A percentile compares a stretch with the other conserved stretches of the same genome.
Evolutionary conservation across 331 rosid genomes (phyloP).

Genomic region (Prunus yedoensis): DNA sequence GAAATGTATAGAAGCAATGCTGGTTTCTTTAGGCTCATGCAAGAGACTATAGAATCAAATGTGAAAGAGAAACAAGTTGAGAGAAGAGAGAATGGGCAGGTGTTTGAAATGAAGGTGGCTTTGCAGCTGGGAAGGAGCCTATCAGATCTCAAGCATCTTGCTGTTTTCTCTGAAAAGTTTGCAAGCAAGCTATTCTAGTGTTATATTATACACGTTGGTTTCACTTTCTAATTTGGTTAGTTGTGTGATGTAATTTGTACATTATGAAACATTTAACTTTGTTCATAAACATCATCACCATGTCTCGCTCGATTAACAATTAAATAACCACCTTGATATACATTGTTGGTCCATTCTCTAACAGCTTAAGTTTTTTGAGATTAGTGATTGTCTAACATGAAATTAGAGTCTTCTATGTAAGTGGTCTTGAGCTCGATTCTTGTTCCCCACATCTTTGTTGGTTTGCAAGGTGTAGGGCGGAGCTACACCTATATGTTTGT

Average conservation of each 20-base stretch:
- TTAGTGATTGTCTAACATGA: too few species aligned
- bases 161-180: constrained; percentile 21
- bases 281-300: not conserved
- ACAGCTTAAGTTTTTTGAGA: too few species aligned
- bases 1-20: constrained; percentile 79
- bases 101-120: constrained; percentile 46
- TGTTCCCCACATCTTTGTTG: too few species aligned
- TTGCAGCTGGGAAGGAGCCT: constrained; percentile 46
- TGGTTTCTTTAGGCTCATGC: constrained; percentile 59
- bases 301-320: not conserved
- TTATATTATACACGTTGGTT: not conserved
- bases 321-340: not conserved
- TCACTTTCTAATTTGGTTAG: not conserved
- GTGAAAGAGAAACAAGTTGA: constrained; percentile 31
- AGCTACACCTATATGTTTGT: too few species aligned
- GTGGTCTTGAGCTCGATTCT: too few species aligned
- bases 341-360: too few species aligned
- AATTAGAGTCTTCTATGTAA: too few species aligned
- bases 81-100: constrained; percentile 44
- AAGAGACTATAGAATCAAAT: constrained; percentile 33
- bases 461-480: too few species aligned
- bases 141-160: constrained; percentile 36
- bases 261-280: not conserved
- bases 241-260: not conserved
- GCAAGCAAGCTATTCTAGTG: constrained; percentile 49